phyloP scores from a whole-genome alignment of 176 grass and related monocot genomes.

The Leersia perrieri region DNA sequence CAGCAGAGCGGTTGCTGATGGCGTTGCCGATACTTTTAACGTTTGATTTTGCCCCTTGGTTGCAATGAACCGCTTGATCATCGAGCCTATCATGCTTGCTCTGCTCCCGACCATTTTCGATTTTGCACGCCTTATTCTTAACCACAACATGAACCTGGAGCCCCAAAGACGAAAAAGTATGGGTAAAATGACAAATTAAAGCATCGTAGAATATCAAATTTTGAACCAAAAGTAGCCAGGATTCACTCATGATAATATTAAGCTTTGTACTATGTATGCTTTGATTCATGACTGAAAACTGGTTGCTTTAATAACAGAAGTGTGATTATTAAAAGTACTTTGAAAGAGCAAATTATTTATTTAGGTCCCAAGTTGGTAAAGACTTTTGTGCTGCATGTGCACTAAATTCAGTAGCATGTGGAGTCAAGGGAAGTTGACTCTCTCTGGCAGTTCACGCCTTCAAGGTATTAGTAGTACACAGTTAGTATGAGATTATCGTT shows the following conservation, averaged over 20 bases:
- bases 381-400: not conserved
- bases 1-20: not conserved
- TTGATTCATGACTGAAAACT: too few relatives aligned
- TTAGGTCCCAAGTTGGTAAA: not conserved
- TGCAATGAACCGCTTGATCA: not conserved
- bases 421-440: not conserved
- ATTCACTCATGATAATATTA: not conserved
- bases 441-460: not conserved
- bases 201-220: too few relatives aligned
- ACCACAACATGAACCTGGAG: conserved; percentile 27
- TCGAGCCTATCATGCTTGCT: conserved; percentile 3
- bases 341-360: not conserved
- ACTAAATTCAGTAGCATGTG: not conserved
- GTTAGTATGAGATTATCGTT: not conserved
- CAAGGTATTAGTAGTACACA: too few relatives aligned
- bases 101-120: conserved; percentile 24
- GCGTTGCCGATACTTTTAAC: not conserved
- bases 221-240: not conserved
- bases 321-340: not conserved
- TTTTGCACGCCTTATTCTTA: conserved; percentile 25
- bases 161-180: conserved; percentile 9
- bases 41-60: conserved; percentile 16
- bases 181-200: not conserved
- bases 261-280: not conserved
- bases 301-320: too few relatives aligned